Evolutionary conservation across 177 flowering plant genomes (phyloP), one percentile per base, ranked within the genome.

Genomic region (Telopea speciosissima): DNA sequence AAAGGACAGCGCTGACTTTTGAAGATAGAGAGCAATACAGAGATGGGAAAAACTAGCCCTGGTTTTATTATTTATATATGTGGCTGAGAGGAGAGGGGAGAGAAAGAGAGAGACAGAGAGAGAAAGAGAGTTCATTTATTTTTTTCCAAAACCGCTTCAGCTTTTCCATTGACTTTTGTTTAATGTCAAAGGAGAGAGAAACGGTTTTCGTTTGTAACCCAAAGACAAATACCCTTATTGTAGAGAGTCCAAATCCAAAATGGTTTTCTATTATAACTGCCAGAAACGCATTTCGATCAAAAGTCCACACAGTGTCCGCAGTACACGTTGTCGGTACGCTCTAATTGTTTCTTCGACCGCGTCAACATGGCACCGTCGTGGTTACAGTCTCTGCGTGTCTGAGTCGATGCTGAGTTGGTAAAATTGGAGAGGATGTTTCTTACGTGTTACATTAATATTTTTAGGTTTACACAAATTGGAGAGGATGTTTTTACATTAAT

Each of bases 1-100:
- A 58, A 85, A 82, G 78, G 77, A 80, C 85, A 85, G 90, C 93
- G 97, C 92, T 91, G 97, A 91, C 97, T 86, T 91, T 89, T 61
- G 72, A 66, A 24, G 78, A 26, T 8, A 13, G 68, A 70, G 65
- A 71, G 76, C 33, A 24, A 42, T 62, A 60, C 68, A 66, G 70
- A 58, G 69, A 44, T 19, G 67, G 26, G 63, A 68, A 36, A 49
- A 22, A 4, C 14, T 28, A 28, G 19, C 25, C 22, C 26, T 60
- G 9, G 40, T 54, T 68, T 71, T 71, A 44, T 63, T 63, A 71
- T 65, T 54, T 73, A 74, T 74, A 74, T 74, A 68, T 52, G 62
- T 45, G 31, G 31, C 31, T 28, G 5, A 60, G 25, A 17, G 40
- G 61, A n/a, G 65, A 68, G 73, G 78, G 56, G 79, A 76, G 73